Evolutionary conservation across 2,329 filamentous ascomycete genomes (phyloP).

Genomic region (Claviceps quebecensis): DNA sequence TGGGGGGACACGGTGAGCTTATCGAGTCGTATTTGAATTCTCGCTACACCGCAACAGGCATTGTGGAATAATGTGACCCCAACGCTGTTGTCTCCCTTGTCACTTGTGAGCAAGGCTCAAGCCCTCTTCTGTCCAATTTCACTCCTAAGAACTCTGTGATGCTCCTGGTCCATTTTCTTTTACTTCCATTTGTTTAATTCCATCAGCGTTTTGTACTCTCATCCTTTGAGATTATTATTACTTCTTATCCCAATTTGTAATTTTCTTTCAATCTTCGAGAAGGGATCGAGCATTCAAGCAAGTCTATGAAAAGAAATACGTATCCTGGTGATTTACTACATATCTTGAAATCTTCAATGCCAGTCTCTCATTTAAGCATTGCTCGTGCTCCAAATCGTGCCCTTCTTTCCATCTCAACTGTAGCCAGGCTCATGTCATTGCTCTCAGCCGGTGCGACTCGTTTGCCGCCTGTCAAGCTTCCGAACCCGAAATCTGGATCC

Average conservation of each 20-base stretch:
- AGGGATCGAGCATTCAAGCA: too few species aligned
- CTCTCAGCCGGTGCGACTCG: conserved; percentile 14
- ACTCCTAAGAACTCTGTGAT: neutral
- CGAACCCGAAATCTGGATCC: conserved; percentile 48
- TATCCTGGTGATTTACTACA: neutral
- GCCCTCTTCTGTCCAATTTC: neutral
- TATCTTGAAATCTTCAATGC: neutral
- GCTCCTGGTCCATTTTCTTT: too few species aligned
- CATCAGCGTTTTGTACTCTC: too few species aligned
- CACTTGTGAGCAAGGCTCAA: neutral
- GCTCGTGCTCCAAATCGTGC: conserved; percentile 11
- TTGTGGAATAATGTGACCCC: neutral
- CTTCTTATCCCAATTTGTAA: too few species aligned
- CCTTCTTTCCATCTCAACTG: conserved; percentile 16
- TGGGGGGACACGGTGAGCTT: neutral
- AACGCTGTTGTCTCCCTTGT: neutral
- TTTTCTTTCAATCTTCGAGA: too few species aligned
- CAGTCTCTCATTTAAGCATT: conserved; percentile 9
- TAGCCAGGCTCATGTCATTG: conserved; percentile 10
- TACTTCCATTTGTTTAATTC: too few species aligned
- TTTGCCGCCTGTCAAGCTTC: conserved; percentile 27
- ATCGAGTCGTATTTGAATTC: neutral
- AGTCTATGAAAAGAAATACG: too few species aligned
- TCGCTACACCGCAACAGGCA: neutral
- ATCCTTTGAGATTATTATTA: too few species aligned